A percentile compares a stretch with the other conserved stretches of the same genome.
Conservation (phyloP, 2,329 filamentous ascomycete species). For the Alternaria longipes region DNA sequence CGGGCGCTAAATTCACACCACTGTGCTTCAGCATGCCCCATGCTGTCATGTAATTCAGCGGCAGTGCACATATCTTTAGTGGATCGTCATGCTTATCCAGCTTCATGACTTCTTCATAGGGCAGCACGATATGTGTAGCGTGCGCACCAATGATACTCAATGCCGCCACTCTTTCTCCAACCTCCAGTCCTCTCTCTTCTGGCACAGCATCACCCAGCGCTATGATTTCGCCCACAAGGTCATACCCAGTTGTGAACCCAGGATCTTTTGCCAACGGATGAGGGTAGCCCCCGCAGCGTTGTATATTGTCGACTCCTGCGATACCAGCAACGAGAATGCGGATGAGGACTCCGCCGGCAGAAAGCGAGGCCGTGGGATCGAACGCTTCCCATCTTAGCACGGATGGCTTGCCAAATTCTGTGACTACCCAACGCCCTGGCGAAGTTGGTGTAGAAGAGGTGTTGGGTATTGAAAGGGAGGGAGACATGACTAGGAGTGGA, state of each 20-base stretch:
- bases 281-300: conserved; percentile 20
- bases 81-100: conserved; percentile 10
- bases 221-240: conserved; percentile 20
- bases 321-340: conserved; percentile 20
- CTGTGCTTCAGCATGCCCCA: conserved; percentile 23
- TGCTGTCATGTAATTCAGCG: conserved; percentile 21
- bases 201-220: conserved; percentile 6
- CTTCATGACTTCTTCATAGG: conserved; percentile 9
- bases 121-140: conserved; percentile 19
- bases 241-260: conserved; percentile 20
- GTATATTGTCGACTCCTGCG: conserved; percentile 20
- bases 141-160: conserved; percentile 11
- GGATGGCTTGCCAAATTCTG: conserved; percentile 14
- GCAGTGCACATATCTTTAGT: conserved; percentile 14
- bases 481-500: conserved; percentile 6
- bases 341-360: conserved; percentile 12
- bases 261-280: conserved; percentile 4
- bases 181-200: background rate
- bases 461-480: conserved; percentile 3
- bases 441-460: conserved; percentile 12
- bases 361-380: conserved; percentile 10
- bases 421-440: conserved; percentile 17
- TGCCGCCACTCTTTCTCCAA: conserved; percentile 15
- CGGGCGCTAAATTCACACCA: conserved; percentile 14
- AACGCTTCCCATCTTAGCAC: conserved; percentile 17